Evolutionary conservation across 139 green algal species (phyloP).

Genomic region (Micractinium conductrix): DNA sequence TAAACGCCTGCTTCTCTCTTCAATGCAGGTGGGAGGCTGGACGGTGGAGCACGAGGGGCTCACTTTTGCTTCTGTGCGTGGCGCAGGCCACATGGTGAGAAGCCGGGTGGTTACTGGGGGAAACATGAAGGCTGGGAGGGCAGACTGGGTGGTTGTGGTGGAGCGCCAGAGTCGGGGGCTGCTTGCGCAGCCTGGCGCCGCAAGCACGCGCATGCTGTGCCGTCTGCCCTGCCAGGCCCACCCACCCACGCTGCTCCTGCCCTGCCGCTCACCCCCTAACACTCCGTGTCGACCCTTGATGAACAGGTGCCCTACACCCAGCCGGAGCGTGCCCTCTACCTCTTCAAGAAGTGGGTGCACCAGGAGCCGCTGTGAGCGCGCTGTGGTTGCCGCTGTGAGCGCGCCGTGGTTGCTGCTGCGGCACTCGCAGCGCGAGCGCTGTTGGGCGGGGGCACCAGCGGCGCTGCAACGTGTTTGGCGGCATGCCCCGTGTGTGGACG

Average conservation of each 20-base stretch:
- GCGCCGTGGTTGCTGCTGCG: too few relatives aligned
- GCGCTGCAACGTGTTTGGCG: too few relatives aligned
- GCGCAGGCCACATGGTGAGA: constrained; percentile 73
- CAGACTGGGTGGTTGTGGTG: background rate
- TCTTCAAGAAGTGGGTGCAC: constrained; percentile 59
- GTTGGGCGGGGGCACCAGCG: too few relatives aligned
- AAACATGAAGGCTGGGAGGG: background rate
- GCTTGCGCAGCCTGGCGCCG: background rate
- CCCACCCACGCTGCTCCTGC: background rate
- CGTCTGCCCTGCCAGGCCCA: too few relatives aligned
- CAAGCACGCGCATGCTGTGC: too few relatives aligned
- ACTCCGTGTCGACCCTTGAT: background rate
- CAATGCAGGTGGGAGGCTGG: constrained; percentile 61
- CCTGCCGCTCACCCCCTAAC: too few relatives aligned
- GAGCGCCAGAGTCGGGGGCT: background rate
- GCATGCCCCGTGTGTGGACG: too few relatives aligned
- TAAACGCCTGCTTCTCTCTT: background rate
- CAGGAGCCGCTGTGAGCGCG: constrained; percentile 11
- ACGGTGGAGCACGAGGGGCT: constrained; percentile 63
- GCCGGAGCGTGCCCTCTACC: constrained; percentile 49
- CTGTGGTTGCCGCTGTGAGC: background rate
- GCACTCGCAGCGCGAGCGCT: too few relatives aligned
- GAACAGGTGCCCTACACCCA: constrained; percentile 71
- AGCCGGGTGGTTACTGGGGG: too few relatives aligned
- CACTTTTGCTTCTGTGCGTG: constrained; percentile 79